phyloP scores from a whole-genome alignment of 768 basidiomycete genomes.

The Russula lepida region DNA sequence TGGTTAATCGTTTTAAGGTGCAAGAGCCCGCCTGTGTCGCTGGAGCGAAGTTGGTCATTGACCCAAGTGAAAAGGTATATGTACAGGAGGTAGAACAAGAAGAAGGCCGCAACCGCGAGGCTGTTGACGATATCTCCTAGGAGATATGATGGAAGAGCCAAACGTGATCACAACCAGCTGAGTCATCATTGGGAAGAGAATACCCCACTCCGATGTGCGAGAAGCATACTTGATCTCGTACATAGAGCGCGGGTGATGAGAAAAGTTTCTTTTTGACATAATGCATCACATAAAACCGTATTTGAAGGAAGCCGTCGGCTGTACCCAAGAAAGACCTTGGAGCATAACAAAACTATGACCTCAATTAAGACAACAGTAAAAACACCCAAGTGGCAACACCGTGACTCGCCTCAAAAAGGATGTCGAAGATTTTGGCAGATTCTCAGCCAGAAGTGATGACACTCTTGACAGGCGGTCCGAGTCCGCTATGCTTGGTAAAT shows the following conservation, averaged over 20 bases:
- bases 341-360: constrained; percentile 62
- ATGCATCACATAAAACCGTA: constrained; percentile 69
- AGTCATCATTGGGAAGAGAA: constrained; percentile 64
- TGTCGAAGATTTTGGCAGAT: constrained; percentile 76
- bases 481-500: constrained; percentile 57
- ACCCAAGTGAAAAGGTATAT: constrained; percentile 44
- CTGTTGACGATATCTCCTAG: constrained; percentile 94
- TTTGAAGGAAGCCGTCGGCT: constrained; percentile 73
- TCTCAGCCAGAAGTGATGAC: constrained; percentile 61
- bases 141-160: constrained; percentile 83
- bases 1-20: constrained; percentile 94
- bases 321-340: constrained; percentile 73
- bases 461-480: constrained; percentile 64
- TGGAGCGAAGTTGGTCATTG: constrained; percentile 55
- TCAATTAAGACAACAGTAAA: background rate
- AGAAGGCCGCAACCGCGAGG: constrained; percentile 73
- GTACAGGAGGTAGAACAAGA: constrained; percentile 74
- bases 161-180: constrained; percentile 76
- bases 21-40: constrained; percentile 88
- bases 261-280: constrained; percentile 85
- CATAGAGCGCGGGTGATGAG: constrained; percentile 79
- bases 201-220: constrained; percentile 64
- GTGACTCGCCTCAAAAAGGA: constrained; percentile 88
- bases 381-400: background rate
- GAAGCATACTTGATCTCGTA: constrained; percentile 76